Base-by-base conservation (phyloP, 139 green algal genomes). In the Chloropicon primus region DNA sequence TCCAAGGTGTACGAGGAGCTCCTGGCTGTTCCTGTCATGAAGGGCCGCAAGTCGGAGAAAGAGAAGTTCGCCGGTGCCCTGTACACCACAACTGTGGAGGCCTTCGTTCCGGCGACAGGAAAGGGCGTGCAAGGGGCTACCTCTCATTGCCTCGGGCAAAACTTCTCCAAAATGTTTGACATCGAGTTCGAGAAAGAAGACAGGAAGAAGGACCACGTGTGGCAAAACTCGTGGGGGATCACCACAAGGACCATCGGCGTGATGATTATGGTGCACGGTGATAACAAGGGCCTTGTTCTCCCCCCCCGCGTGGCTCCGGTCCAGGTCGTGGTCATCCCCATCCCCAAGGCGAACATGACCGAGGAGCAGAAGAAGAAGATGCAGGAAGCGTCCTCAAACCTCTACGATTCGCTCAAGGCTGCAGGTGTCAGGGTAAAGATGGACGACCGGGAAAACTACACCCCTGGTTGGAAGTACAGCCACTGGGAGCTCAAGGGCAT, bases 381-480 rank as follows among this genome's bases (percentile, higher is more conserved):
- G 84, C 73, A 84, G 23, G 78, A 54, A 71, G 74, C 27, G 78
- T 77, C 27, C 22, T 1, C 72, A 26, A 1, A n/a, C 22, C 71
- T 95, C 1, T 80, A 29, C 25, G 71, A 25, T 1, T 41, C 23
- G 21, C 81, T 95, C 62, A 78, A 79, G 54, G 76, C 73, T 3
- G 82, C 78, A 17, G 92, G 89, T 27, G 82, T 99, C 74, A 88
- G 93, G 1, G 84, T 88, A 24, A 90, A 86, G 41, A 87, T 83
- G 1, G 95, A 99, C 84, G 62, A 72, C 22, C 84, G 95, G 24
- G 84, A 93, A 28, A 97, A 98, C 90, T 98, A 98, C 90, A 97
- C 93, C 24, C 95, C 95, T 54, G 88, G 90, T 73, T 96, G 94
- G 94, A 99, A 99, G 89, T 99, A 99, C 89, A 98, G 96, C 86